Conservation (phyloP, 176 grass and related monocot genomes). For the Aegilops bicornis region DNA sequence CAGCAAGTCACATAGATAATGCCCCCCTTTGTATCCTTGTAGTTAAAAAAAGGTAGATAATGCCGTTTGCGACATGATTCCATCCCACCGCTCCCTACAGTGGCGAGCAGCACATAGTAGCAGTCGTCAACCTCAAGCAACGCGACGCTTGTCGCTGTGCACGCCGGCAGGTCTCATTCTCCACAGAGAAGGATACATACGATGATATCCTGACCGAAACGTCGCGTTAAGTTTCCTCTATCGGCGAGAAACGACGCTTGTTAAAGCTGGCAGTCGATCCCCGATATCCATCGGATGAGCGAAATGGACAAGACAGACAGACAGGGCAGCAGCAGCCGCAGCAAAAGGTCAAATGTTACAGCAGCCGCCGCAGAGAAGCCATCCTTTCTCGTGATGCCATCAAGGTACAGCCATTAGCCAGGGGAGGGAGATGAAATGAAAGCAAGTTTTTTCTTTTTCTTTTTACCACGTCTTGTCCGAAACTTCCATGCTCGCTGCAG, state of each 20-base stretch:
- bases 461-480: background rate
- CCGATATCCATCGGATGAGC: background rate
- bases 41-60: slow-evolving; percentile 5
- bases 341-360: slow-evolving; percentile 10
- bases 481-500: background rate
- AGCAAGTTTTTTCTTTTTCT: background rate
- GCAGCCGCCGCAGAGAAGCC: slow-evolving; percentile 8
- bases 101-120: background rate
- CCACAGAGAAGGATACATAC: no score
- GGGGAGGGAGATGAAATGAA: background rate
- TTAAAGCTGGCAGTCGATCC: background rate
- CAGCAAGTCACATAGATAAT: no score
- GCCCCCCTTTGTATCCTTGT: no score
- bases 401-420: background rate
- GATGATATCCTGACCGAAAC: background rate
- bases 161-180: no score
- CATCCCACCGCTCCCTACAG: background rate
- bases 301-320: slow-evolving; percentile 17
- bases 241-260: background rate
- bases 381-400: slow-evolving; percentile 57
- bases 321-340: background rate
- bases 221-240: background rate
- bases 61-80: slow-evolving; percentile 24
- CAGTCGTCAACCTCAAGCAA: slow-evolving; percentile 15
- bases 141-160: background rate